phyloP scores from a whole-genome alignment of 106 monocot genomes.

The Apostasia shenzhenica region DNA sequence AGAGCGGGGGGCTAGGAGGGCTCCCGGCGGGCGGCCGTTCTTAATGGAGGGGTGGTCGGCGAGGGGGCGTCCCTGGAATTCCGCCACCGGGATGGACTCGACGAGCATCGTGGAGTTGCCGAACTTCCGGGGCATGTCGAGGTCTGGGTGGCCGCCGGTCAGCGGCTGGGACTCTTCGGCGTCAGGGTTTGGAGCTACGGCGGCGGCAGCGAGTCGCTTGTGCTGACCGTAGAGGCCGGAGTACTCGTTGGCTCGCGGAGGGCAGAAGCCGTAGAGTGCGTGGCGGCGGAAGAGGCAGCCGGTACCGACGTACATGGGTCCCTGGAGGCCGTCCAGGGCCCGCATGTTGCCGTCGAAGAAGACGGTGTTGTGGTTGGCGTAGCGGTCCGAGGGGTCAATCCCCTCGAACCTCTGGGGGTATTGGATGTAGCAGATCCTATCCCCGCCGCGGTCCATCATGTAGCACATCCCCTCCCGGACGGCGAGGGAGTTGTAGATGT shows the following conservation, averaged over 20 bases:
- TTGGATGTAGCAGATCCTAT: conserved; percentile 87
- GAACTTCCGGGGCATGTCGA: conserved; percentile 52
- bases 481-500: conserved; percentile 78
- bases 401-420: conserved; percentile 96
- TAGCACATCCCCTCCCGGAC: conserved; percentile 94
- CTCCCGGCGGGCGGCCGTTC: conserved; percentile 79
- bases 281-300: conserved; percentile 87
- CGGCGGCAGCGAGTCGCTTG: conserved; percentile 22
- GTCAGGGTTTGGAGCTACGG: not conserved
- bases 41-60: conserved; percentile 79
- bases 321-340: conserved; percentile 86
- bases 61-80: conserved; percentile 80
- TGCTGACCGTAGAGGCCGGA: conserved; percentile 54
- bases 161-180: conserved; percentile 12
- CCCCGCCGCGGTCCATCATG: conserved; percentile 97
- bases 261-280: conserved; percentile 81
- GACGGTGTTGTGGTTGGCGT: conserved; percentile 98
- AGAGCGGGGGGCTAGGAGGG: conserved; percentile 43
- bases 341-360: conserved; percentile 99
- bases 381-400: conserved; percentile 92
- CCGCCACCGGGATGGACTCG: conserved; percentile 66
- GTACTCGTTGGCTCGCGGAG: conserved; percentile 79
- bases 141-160: conserved; percentile 40
- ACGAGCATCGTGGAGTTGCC: conserved; percentile 62
- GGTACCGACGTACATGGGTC: conserved; percentile 92